Percentiles rank a stretch among this genome's conserved stretches.
Conservation (phyloP, 805 yeast genomes). For the Ogataea paradorogensis region DNA sequence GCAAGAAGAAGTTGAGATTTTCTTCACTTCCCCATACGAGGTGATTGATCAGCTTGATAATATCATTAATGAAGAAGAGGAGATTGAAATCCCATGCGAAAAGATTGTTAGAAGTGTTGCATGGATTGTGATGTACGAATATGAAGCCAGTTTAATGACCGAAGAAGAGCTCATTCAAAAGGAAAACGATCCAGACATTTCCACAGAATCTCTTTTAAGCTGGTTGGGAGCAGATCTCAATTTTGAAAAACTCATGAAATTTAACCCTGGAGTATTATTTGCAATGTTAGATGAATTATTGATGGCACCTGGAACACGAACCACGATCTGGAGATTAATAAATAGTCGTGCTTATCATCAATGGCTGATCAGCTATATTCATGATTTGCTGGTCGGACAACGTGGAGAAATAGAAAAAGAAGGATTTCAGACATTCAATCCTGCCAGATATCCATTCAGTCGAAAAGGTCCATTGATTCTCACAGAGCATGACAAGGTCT, state of each 20-base stretch:
- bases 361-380: slow-evolving; percentile 58
- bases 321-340: slow-evolving; percentile 64
- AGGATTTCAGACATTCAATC: neutral
- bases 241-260: slow-evolving; percentile 48
- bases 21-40: slow-evolving; percentile 28
- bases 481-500: slow-evolving; percentile 58
- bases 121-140: slow-evolving; percentile 41
- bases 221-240: slow-evolving; percentile 41
- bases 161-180: slow-evolving; percentile 17
- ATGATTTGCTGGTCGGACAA: slow-evolving; percentile 54
- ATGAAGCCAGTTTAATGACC: slow-evolving; percentile 24
- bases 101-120: slow-evolving; percentile 49
- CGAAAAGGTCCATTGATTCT: slow-evolving; percentile 54
- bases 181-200: slow-evolving; percentile 31
- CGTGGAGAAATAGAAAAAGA: slow-evolving; percentile 41
- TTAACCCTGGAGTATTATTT: slow-evolving; percentile 52
- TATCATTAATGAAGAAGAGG: slow-evolving; percentile 29
- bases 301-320: slow-evolving; percentile 62
- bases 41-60: slow-evolving; percentile 24
- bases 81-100: slow-evolving; percentile 33
- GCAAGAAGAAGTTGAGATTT: slow-evolving; percentile 19
- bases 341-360: slow-evolving; percentile 59
- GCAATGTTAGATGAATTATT: slow-evolving; percentile 65
- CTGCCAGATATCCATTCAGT: slow-evolving; percentile 39
- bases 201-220: slow-evolving; percentile 52